These are phyloP conservation scores for Wickerhamomyces mucosus DNA, from an alignment of 805 yeast species.

Conservation along the genomic window DNA sequence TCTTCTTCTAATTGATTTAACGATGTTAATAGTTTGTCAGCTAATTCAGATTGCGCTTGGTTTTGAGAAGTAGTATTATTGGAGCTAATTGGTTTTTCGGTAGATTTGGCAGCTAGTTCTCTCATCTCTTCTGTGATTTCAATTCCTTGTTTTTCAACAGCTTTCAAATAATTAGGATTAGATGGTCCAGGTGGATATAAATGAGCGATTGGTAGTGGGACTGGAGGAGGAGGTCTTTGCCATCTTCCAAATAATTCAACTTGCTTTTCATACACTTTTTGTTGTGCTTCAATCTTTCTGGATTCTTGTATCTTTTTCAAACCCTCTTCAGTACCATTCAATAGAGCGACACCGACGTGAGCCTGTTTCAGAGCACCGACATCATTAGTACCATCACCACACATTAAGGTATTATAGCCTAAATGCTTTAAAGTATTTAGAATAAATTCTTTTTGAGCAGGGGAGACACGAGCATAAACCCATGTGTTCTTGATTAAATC, in stretches of 20 bases:
- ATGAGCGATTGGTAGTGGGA: conserved; percentile 84
- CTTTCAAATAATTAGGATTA: conserved; percentile 81
- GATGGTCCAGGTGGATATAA: conserved; percentile 91
- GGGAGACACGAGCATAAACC: conserved; percentile 97
- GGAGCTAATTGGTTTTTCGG: conserved; percentile 24
- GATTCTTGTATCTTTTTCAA: conserved; percentile 82
- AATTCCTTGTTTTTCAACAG: conserved; percentile 79
- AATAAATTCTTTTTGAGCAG: conserved; percentile 88
- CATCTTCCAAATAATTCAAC: conserved; percentile 68
- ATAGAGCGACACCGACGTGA: conserved; percentile 93
- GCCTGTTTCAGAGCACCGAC: conserved; percentile 99
- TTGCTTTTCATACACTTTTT: conserved; percentile 76
- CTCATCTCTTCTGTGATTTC: conserved; percentile 66
- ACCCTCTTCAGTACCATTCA: conserved; percentile 94
- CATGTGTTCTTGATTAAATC: conserved; percentile 81
- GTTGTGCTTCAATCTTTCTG: conserved; percentile 53
- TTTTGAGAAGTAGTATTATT: conserved; percentile 21
- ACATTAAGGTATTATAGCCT: conserved; percentile 93
- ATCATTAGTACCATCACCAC: conserved; percentile 99
- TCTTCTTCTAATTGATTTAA: conserved; percentile 50
- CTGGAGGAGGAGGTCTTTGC: conserved; percentile 77
- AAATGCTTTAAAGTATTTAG: conserved; percentile 72
- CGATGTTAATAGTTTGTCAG: conserved; percentile 55
- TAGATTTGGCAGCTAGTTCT: conserved; percentile 45
- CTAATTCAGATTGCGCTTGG: conserved; percentile 35